Base-by-base conservation (phyloP, 306 rosid species). In the Fragaria ananassa region DNA sequence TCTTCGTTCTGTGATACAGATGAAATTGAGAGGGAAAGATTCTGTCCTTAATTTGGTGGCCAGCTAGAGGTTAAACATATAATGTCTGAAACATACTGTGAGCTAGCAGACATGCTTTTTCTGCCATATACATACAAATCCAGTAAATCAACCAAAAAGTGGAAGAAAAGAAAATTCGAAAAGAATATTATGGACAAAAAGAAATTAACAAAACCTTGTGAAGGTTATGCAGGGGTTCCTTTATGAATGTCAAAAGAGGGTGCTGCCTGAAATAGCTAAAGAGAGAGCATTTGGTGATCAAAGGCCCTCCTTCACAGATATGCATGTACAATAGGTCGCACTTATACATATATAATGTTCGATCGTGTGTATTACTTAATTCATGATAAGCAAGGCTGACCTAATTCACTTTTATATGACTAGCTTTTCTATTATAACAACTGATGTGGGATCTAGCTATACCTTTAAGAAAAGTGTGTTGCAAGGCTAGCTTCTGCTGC, bases 121-220 rank as follows among this genome's bases (percentile, higher is more conserved):
- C 27, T 62, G 58, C 41, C 17, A 37, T 31, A 3, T 62, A 14
- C 42, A 31, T 64, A 18, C 3, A 35, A 64, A 61, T 61, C 67
- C 14, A 18, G 69, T 17, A 39, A 73, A 56, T 72, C 53, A 73
- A 10, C 77, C 21, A 73, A 74, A 73, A 58, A 73, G 56, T 44
- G 12, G 9, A 42, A 3, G 17, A 78, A 75, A 80, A 1, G 18
- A 78, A 77, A 80, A 62, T 71, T 88, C 93, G 88, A 88, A 86
- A 76, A 70, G 86, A 75, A 86, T 83, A 25, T 23, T 45, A 82
- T 79, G 84, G 91, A 83, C 94, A 90, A 85, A 85, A 85, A 73
- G 85, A 80, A 83, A 80, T 84, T 74, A 85, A 75, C 74, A 82
- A 78, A 31, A 25, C 80, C 82, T 68, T 62, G 46, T 50, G 76